Conservation (phyloP, 129 eudicot genomes). For the Chrysanthemum lavandulifolium region DNA sequence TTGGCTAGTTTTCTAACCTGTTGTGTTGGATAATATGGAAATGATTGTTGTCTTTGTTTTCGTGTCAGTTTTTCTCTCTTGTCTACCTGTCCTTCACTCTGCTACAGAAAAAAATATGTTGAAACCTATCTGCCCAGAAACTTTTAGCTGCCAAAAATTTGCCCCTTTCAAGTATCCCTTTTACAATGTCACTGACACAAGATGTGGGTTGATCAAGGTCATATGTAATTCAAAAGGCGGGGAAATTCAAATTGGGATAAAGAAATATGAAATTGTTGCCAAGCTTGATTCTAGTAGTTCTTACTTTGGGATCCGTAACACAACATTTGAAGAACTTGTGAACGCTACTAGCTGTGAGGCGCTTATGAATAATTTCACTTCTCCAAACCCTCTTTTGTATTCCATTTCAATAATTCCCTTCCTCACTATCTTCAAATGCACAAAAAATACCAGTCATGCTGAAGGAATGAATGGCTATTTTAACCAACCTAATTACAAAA, state of each 20-base stretch:
- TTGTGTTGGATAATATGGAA: background rate
- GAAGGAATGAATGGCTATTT: background rate
- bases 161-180: background rate
- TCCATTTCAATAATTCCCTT: background rate
- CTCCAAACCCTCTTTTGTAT: conserved; percentile 28
- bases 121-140: conserved; percentile 22
- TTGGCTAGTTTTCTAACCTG: background rate
- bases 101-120: background rate
- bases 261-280: background rate
- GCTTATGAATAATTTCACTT: conserved; percentile 4
- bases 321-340: conserved; percentile 6
- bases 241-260: background rate
- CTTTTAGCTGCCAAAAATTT: background rate
- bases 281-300: background rate
- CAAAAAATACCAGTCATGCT: background rate
- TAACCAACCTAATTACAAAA: background rate
- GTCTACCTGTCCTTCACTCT: conserved; percentile 17
- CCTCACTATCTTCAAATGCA: conserved; percentile 39
- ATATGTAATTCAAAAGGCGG: background rate
- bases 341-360: conserved; percentile 6
- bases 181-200: background rate
- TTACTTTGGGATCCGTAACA: background rate
- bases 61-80: background rate
- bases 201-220: conserved; percentile 27
- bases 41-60: conserved; percentile 18